Percentiles rank a stretch among this genome's conserved stretches.
phyloP scores from a whole-genome alignment of 768 basidiomycete species.

The Mycena alexandri region DNA sequence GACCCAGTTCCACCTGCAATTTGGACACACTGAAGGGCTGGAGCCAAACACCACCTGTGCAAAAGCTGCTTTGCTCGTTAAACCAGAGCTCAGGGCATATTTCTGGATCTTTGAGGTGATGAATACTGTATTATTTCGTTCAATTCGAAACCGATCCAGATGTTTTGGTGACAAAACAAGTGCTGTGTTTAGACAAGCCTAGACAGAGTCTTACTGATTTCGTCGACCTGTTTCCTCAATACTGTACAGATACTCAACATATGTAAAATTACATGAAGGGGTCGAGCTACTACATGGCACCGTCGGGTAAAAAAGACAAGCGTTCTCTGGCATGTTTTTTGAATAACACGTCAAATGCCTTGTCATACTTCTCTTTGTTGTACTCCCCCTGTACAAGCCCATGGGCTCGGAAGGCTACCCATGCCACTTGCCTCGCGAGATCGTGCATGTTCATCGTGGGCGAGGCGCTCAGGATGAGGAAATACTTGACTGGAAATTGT shows the following conservation, averaged over 20 bases:
- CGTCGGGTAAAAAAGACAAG: slow-evolving; percentile 20
- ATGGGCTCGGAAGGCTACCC: slow-evolving; percentile 47
- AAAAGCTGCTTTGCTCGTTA: too few relatives aligned
- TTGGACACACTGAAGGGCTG: too few relatives aligned
- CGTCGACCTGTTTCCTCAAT: slow-evolving; percentile 7
- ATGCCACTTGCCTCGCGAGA: slow-evolving; percentile 41
- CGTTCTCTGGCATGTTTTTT: slow-evolving; percentile 38
- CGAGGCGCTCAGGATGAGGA: slow-evolving; percentile 44
- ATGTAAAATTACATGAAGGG: slow-evolving; percentile 1
- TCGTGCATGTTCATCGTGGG: slow-evolving; percentile 31
- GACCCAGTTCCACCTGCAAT: too few relatives aligned
- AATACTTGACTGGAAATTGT: slow-evolving; percentile 46
- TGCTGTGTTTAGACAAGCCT: too few relatives aligned
- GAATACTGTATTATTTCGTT: too few relatives aligned
- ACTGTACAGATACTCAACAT: slow-evolving; percentile 7
- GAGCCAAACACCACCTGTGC: too few relatives aligned
- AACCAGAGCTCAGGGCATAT: too few relatives aligned
- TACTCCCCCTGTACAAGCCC: slow-evolving; percentile 43
- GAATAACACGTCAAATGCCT: slow-evolving; percentile 70
- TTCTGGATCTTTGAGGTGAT: too few relatives aligned
- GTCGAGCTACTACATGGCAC: slow-evolving; percentile 26
- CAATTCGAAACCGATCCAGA: too few relatives aligned
- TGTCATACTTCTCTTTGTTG: slow-evolving; percentile 61
- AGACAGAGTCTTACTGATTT: not conserved
- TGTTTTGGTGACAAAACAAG: too few relatives aligned